A percentile compares a stretch with the other conserved stretches of the same genome.
phyloP scores from a whole-genome alignment of 768 basidiomycete genomes.

The Paxillus ammoniavirescens region DNA sequence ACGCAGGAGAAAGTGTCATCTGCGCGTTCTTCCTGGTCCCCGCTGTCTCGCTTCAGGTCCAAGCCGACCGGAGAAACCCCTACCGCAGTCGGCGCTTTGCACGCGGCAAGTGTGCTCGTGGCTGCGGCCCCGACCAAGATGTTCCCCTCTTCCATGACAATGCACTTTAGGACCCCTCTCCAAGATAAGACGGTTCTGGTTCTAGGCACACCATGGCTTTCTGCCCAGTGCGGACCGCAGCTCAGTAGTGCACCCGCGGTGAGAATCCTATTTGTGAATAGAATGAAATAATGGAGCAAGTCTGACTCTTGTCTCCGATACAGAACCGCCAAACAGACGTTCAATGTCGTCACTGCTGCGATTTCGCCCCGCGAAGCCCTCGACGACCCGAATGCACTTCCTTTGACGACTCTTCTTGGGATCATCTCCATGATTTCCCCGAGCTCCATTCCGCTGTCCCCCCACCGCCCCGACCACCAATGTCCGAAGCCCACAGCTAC shows the following conservation, averaged over 20 bases:
- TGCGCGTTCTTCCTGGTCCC: not conserved
- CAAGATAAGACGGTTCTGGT: conserved; percentile 20
- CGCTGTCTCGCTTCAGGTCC: conserved; percentile 4
- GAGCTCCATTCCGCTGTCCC: not conserved
- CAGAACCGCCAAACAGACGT: not conserved
- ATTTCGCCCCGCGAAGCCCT: not conserved
- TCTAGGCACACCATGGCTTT: conserved; percentile 17
- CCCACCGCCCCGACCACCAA: not conserved
- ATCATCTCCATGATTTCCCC: not conserved
- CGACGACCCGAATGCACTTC: not conserved
- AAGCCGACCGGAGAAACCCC: not conserved
- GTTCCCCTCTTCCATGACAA: conserved; percentile 20
- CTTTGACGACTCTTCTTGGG: not conserved
- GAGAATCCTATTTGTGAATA: not conserved
- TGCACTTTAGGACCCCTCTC: conserved; percentile 20
- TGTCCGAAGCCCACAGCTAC: not conserved
- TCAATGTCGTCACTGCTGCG: not conserved
- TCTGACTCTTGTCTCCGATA: not conserved
- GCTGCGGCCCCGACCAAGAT: conserved; percentile 26
- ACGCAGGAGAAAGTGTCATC: not conserved
- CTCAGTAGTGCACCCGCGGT: not conserved
- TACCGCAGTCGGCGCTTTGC: conserved; percentile 22
- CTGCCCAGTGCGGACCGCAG: conserved; percentile 5
- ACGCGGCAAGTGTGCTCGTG: conserved; percentile 20
- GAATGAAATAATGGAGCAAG: not conserved